Base-by-base conservation (phyloP, 140 eudicot species). In the Oenanthe javanica region DNA sequence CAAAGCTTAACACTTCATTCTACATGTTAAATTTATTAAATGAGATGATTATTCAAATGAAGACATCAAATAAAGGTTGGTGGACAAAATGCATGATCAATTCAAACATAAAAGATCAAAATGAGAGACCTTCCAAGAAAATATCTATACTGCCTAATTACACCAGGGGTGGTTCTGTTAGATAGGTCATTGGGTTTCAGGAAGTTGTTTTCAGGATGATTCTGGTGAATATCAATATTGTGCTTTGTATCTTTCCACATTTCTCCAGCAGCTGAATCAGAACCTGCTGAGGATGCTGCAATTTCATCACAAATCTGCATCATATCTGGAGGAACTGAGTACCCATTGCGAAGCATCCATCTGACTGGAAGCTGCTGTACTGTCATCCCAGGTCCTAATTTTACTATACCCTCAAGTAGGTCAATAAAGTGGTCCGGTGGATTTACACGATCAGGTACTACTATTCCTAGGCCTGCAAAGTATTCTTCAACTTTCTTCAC, bases 311-410 rank as follows among this genome's bases (percentile, higher is more conserved):
- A 89, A 25, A 63, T 80, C 19, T 85, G 91, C 85, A 95, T 61
- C 99, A 95, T 95, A 81, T 95, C 99, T 13, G 94, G 91, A 21
- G 99, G 99, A 51, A 95, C 99, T 1, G 90, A 78, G 82, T 90
- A 95, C 38, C 97, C 97, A 12, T 95, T 95, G 79, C 91, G 94
- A 75, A 92, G 97, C 99, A 94, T 94, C 99, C 99, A 94, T 76
- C 89, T 83, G 49, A 95, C 92, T 5, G 99, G 99, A 40, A 95
- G 93, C 81, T 95, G 97, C 86, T 94, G 86, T 82, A 85, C 91
- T 50, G 96, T 86, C 79, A 94, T 81, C 16, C 87, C 85, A 2
- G 87, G 86, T 27, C 86, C 85, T 3, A 91, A 89, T 83, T 92
- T 92, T 1, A 72, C 77, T 48, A 94, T 90, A 23, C 97, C 98